phyloP scores from a whole-genome alignment of 2,329 filamentous ascomycete genomes.

The Diplodia sapinea region DNA sequence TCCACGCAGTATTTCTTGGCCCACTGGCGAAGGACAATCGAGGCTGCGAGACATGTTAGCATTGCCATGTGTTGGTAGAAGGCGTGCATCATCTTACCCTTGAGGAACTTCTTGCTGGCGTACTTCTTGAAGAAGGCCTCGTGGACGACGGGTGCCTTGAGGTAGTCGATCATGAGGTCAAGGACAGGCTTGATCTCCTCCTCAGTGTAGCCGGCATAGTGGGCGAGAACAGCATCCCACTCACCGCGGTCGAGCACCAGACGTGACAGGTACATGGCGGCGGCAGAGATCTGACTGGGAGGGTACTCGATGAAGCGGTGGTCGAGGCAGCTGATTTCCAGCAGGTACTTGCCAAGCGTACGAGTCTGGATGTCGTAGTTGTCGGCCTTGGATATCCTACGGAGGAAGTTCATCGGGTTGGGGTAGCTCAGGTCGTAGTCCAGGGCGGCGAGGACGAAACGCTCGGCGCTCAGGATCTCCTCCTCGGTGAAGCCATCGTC shows the following conservation, averaged over 20 bases:
- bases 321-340: constrained; percentile 95
- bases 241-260: constrained; percentile 87
- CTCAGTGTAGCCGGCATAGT: constrained; percentile 93
- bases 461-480: constrained; percentile 96
- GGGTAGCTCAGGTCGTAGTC: constrained; percentile 98
- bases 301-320: constrained; percentile 90
- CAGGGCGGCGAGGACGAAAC: constrained; percentile 86
- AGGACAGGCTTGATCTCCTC: constrained; percentile 92
- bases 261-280: constrained; percentile 92
- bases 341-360: constrained; percentile 95
- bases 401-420: constrained; percentile 99
- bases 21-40: constrained; percentile 90
- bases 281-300: constrained; percentile 88
- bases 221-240: constrained; percentile 87
- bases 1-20: constrained; percentile 71
- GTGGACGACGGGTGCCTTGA: constrained; percentile 85
- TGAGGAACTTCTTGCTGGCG: constrained; percentile 98
- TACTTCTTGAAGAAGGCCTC: constrained; percentile 99
- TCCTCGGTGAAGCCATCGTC: constrained; percentile 95
- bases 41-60: constrained; percentile 63
- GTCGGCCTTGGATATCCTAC: constrained; percentile 97
- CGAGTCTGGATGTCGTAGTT: constrained; percentile 98
- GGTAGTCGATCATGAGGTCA: constrained; percentile 94
- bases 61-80: background rate
- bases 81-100: constrained; percentile 67